Percentiles rank a stretch among this genome's conserved stretches.
Conservation (phyloP, 768 basidiomycete genomes). For the Termitomyces sp. region DNA sequence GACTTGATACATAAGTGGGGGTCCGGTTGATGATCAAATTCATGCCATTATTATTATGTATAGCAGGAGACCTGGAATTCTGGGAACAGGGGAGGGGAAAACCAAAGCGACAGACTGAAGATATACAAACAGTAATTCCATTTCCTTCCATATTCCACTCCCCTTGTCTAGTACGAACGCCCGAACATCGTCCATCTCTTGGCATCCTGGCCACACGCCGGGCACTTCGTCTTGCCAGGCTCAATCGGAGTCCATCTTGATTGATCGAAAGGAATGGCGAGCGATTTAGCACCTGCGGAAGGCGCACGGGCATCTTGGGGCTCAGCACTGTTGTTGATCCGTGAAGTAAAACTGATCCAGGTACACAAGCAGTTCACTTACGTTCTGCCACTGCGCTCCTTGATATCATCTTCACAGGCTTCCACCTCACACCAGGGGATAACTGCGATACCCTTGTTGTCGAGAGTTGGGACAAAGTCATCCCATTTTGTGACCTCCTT, state of each 20-base stretch:
- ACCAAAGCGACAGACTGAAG: constrained; percentile 9
- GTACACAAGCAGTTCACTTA: constrained; percentile 30
- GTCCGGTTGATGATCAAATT: constrained; percentile 9
- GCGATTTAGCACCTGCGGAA: constrained; percentile 94
- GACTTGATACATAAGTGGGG: neutral
- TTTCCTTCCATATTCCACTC: neutral
- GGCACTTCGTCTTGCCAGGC: constrained; percentile 83
- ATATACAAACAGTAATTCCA: constrained; percentile 7
- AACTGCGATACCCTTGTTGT: constrained; percentile 80
- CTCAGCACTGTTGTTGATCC: constrained; percentile 52
- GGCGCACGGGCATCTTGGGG: constrained; percentile 93
- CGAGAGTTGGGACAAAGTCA: constrained; percentile 86
- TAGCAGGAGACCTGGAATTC: neutral
- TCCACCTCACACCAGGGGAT: constrained; percentile 97
- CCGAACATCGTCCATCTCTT: constrained; percentile 99
- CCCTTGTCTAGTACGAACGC: constrained; percentile 60
- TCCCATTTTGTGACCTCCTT: constrained; percentile 83
- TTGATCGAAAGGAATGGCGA: constrained; percentile 96
- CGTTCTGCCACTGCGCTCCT: constrained; percentile 86
- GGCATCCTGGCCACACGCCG: constrained; percentile 80
- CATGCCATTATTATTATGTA: constrained; percentile 6
- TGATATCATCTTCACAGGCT: constrained; percentile 96
- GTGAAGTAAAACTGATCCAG: constrained; percentile 9
- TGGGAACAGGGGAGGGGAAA: neutral
- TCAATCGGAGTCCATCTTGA: constrained; percentile 73